These are phyloP conservation scores for Neobulgaria alba DNA, from an alignment of 2,329 filamentous ascomycete genomes.

Conservation along the genomic window DNA sequence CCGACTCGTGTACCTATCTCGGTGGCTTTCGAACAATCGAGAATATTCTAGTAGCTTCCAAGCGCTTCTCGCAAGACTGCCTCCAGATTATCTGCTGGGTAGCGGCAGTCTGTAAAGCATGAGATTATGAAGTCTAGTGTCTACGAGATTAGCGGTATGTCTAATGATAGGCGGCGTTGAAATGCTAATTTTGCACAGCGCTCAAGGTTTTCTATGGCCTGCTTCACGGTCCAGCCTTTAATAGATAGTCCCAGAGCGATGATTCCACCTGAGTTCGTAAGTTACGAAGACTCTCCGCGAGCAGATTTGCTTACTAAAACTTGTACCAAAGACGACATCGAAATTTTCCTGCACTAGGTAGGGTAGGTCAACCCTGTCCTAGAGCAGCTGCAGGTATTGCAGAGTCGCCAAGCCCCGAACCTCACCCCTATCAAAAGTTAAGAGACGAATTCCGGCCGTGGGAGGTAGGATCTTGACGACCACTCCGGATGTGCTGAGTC, in stretches of 20 bases:
- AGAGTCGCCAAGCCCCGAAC: constrained; percentile 20
- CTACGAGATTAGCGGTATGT: background rate
- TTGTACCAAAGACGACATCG: background rate
- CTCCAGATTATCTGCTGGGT: constrained; percentile 16
- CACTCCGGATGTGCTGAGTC: constrained; percentile 1
- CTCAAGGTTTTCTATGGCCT: constrained; percentile 13
- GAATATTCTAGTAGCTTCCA: constrained; percentile 12
- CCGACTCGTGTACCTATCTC: constrained; percentile 16
- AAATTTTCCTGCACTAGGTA: background rate
- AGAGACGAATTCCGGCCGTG: constrained; percentile 26
- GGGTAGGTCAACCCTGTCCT: background rate
- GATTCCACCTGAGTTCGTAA: constrained; percentile 12
- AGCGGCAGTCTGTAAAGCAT: constrained; percentile 16
- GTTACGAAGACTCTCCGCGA: no score
- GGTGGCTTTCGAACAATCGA: constrained; percentile 15
- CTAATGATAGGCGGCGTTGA: constrained; percentile 6
- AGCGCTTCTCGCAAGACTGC: constrained; percentile 15
- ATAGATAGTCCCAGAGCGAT: constrained; percentile 14
- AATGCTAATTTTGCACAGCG: constrained; percentile 15
- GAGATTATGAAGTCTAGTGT: constrained; percentile 7
- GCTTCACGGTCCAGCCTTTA: constrained; percentile 12
- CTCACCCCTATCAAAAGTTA: constrained; percentile 31
- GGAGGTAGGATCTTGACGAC: background rate
- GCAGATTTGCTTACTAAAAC: constrained; percentile 5
- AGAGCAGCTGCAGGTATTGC: constrained; percentile 9